A percentile compares a stretch with the other conserved stretches of the same genome.
Conservation (phyloP, 805 yeast genomes). For the Cyberlindnera euphorbiiphila region DNA sequence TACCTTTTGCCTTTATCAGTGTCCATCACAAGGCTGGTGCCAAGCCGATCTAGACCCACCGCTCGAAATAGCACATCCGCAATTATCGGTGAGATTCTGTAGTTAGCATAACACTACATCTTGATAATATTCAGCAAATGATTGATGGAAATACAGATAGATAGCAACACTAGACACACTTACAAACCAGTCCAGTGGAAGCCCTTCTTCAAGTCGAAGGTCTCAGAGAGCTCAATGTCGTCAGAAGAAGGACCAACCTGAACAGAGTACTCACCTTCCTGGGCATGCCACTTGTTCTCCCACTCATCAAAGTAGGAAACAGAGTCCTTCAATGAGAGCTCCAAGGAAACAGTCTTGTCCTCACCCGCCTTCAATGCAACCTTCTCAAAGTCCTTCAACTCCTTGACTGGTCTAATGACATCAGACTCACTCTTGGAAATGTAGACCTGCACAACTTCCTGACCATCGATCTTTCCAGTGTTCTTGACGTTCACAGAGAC, state of each 20-base stretch:
- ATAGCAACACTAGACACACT: background rate
- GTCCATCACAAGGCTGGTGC: no score
- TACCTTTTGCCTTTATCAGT: no score
- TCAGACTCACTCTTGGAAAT: conserved; percentile 34
- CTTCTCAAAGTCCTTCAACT: conserved; percentile 55
- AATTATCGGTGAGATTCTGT: no score
- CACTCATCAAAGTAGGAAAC: conserved; percentile 52
- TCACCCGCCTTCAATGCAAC: conserved; percentile 44
- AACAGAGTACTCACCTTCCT: conserved; percentile 48
- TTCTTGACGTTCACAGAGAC: conserved; percentile 43
- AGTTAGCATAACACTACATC: no score
- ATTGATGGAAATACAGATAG: background rate
- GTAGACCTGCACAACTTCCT: conserved; percentile 55
- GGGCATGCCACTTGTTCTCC: conserved; percentile 45
- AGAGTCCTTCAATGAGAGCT: conserved; percentile 42
- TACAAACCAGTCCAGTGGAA: conserved; percentile 24
- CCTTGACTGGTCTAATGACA: conserved; percentile 51
- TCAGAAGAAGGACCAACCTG: conserved; percentile 41
- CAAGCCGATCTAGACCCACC: no score
- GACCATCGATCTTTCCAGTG: conserved; percentile 45
- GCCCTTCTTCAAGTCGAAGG: conserved; percentile 21
- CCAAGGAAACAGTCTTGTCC: conserved; percentile 33
- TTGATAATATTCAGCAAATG: no score
- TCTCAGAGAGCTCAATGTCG: conserved; percentile 24
- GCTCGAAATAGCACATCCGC: no score